Evolutionary conservation across 169 alveolate genomes (phyloP).

Genomic region (Plasmodium vivax): DNA sequence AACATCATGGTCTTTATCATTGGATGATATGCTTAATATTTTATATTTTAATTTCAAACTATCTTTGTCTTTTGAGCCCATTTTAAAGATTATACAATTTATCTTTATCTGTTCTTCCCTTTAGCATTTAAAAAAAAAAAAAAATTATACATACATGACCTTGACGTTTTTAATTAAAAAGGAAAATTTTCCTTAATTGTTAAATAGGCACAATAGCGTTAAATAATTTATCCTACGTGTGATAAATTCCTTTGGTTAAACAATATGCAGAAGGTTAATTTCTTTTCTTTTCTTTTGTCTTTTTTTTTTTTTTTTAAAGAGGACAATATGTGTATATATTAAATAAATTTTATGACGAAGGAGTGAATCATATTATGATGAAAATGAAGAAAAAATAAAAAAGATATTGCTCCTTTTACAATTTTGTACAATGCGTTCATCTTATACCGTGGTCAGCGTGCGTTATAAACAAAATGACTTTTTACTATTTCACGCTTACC

Average conservation of each 20-base stretch:
- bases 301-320: slow-evolving; percentile 33
- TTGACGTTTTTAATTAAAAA: background rate
- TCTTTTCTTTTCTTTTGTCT: background rate
- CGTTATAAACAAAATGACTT: slow-evolving; percentile 23
- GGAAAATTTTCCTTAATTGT: background rate
- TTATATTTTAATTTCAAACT: slow-evolving; percentile 65
- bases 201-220: background rate
- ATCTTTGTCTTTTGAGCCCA: slow-evolving; percentile 68
- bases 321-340: slow-evolving; percentile 10
- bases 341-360: background rate
- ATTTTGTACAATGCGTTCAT: slow-evolving; percentile 26
- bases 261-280: slow-evolving; percentile 22
- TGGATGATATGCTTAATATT: slow-evolving; percentile 58
- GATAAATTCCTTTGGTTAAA: slow-evolving; percentile 17
- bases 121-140: slow-evolving; percentile 11
- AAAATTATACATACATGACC: background rate
- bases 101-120: background rate
- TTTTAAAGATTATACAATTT: slow-evolving; percentile 18
- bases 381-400: slow-evolving; percentile 31
- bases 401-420: background rate
- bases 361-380: background rate
- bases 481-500: slow-evolving; percentile 5
- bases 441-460: slow-evolving; percentile 29
- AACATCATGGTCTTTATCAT: slow-evolving; percentile 70
- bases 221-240: slow-evolving; percentile 21